phyloP scores from a whole-genome alignment of 2,329 filamentous ascomycete genomes.

The Pseudopyricularia javanii region DNA sequence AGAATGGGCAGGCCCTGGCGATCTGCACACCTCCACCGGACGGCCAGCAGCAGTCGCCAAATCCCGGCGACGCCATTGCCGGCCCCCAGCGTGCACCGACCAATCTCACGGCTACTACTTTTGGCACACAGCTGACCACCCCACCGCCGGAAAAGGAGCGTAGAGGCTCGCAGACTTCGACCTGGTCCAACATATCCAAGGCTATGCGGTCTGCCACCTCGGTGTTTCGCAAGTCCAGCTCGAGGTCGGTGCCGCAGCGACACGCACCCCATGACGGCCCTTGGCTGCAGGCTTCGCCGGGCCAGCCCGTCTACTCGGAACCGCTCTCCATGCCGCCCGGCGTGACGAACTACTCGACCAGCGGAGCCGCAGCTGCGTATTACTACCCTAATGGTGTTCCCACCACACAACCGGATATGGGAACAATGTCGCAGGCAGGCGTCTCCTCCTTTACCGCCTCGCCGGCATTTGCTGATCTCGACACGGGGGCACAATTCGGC shows the following conservation, averaged over 20 bases:
- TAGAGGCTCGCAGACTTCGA: not conserved
- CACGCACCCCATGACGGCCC: not conserved
- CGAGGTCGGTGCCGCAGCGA: slow-evolving; percentile 1
- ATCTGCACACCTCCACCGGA: not conserved
- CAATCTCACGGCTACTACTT: not conserved
- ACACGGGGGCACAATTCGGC: not conserved
- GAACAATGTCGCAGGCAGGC: not conserved
- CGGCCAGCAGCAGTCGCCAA: not conserved
- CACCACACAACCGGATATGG: not conserved
- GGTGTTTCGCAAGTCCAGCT: slow-evolving; percentile 1
- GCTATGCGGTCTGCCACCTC: slow-evolving; percentile 1
- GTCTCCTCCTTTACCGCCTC: not conserved
- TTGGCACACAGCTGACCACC: not conserved
- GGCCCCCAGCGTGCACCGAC: not conserved
- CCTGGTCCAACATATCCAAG: not conserved
- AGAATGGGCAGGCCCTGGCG: not conserved
- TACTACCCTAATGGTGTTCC: slow-evolving; percentile 5
- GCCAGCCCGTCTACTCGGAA: slow-evolving; percentile 5
- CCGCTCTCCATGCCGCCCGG: slow-evolving; percentile 5
- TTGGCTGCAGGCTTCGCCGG: not conserved
- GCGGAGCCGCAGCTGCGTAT: slow-evolving; percentile 13
- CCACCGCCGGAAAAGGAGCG: not conserved
- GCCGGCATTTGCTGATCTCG: not conserved
- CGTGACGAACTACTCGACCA: slow-evolving; percentile 7
- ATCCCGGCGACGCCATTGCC: not conserved